Evolutionary conservation across 495 filamentous ascomycete species (phyloP), one percentile per base, ranked within the genome.

Genomic region (Aspergillus haitiensis): DNA sequence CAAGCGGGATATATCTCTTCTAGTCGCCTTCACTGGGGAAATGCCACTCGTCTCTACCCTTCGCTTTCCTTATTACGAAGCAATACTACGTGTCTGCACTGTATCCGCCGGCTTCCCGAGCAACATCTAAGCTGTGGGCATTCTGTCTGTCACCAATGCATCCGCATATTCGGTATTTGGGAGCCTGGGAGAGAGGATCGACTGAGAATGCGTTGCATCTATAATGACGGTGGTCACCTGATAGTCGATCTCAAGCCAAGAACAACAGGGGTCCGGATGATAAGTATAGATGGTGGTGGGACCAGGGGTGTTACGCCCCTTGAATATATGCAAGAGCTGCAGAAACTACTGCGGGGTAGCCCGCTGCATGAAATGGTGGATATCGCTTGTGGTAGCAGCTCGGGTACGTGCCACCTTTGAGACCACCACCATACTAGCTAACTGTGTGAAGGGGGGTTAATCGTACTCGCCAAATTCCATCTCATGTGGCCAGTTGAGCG

Each of bases 251-350:
- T 70, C 12, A 72, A 73, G 52, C 72, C 69, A n/a, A 58, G 47
- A 12, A 76, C 69, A 4, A 62, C 70, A 13, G 65, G 67, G 9
- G 52, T 68, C 5, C 32, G 66, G 7, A 54, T 75, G 5, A 60
- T 76, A 10, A 65, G 70, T 55, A 64, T 76, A 44, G 64, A 76
- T 57, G 62, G 67, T 44, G 69, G 70, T 36, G 69, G 67, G 18
- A 51, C 63, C 13, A 53, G 66, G 44, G 73, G 69, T 21, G 58
- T 75, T 18, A 53, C 68, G 27, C 65, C 70, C 10, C 62, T 76
- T 11, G 61, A 72, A 53, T 66, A 69, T 49, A 45, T 76, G 15
- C 16, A 54, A 16, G 44, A 65, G 15, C 44, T 76, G 18, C 61
- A 76, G 48, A 58, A 63, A 36, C 40, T 52, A 18, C 68, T 56